Evolutionary conservation across 345 rosid genomes (phyloP).

Genomic region (Linum trigynum): DNA sequence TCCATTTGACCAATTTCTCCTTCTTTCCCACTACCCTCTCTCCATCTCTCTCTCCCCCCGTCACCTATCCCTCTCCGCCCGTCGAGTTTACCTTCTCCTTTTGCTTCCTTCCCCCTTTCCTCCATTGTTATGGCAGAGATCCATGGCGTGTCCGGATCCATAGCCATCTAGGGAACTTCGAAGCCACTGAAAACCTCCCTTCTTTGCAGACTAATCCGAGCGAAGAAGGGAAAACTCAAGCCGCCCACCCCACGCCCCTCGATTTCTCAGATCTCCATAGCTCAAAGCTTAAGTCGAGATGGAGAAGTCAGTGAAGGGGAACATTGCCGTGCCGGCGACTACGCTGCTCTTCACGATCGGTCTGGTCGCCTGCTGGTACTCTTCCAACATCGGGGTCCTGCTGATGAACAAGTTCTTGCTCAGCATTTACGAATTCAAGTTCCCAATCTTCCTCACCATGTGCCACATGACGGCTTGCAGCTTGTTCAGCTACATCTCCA

Average conservation of each 20-base stretch:
- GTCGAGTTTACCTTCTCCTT: neutral
- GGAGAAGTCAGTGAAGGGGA: neutral
- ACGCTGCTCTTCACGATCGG: constrained; percentile 71
- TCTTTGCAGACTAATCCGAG: neutral
- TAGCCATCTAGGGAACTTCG: constrained; percentile 1
- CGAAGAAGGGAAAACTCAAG: neutral
- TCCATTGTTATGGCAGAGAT: constrained; percentile 16
- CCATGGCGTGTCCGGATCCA: constrained; percentile 7
- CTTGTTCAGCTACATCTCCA: constrained; percentile 77
- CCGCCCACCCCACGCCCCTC: neutral
- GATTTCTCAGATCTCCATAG: constrained; percentile 1
- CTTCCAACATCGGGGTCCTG: constrained; percentile 91
- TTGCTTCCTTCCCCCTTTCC: neutral
- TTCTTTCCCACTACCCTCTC: neutral
- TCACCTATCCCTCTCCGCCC: neutral
- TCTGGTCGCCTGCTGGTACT: constrained; percentile 78
- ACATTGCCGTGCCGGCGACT: constrained; percentile 9
- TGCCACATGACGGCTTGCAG: constrained; percentile 99
- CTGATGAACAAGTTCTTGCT: constrained; percentile 85
- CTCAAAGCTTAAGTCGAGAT: neutral
- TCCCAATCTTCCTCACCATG: constrained; percentile 97
- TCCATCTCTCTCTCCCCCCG: neutral
- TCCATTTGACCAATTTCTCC: neutral
- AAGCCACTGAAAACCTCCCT: neutral
- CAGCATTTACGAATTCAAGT: constrained; percentile 93